Percentiles rank a stretch among this genome's conserved stretches.
phyloP scores from a whole-genome alignment of 257 asterid genomes.

The Solanum sitiens region DNA sequence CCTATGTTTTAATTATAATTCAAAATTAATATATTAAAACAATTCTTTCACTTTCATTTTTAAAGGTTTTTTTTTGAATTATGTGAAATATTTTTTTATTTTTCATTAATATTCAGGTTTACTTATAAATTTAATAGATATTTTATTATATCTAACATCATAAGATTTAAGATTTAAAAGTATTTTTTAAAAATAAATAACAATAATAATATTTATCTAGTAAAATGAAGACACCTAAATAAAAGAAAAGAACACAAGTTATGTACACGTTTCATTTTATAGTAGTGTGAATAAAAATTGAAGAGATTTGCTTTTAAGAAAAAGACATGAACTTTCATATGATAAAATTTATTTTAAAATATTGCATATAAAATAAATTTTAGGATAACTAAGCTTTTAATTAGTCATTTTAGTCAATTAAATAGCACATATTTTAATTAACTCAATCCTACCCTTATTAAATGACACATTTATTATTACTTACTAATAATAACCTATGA shows the following conservation, averaged over 20 bases:
- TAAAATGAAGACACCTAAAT: neutral
- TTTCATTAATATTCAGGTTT: neutral
- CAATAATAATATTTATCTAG: too few species aligned
- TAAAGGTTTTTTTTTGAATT: too few species aligned
- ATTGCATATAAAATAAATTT: too few species aligned
- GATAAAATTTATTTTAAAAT: neutral
- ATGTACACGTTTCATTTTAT: neutral
- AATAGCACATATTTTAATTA: too few species aligned
- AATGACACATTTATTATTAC: neutral
- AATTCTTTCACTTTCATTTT: too few species aligned
- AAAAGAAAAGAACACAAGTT: neutral
- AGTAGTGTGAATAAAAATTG: too few species aligned
- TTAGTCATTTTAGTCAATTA: neutral
- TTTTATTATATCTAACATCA: neutral
- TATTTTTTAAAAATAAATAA: too few species aligned
- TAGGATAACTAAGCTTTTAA: neutral
- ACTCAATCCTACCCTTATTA: neutral
- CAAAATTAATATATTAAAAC: too few species aligned
- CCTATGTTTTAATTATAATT: neutral
- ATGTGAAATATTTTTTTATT: too few species aligned
- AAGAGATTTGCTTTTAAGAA: neutral
- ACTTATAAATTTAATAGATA: neutral
- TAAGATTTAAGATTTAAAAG: neutral
- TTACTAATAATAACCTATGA: neutral
- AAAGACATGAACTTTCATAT: neutral